Evolutionary conservation across 306 rosid genomes (phyloP).

Genomic region (Luffa acutangula): DNA sequence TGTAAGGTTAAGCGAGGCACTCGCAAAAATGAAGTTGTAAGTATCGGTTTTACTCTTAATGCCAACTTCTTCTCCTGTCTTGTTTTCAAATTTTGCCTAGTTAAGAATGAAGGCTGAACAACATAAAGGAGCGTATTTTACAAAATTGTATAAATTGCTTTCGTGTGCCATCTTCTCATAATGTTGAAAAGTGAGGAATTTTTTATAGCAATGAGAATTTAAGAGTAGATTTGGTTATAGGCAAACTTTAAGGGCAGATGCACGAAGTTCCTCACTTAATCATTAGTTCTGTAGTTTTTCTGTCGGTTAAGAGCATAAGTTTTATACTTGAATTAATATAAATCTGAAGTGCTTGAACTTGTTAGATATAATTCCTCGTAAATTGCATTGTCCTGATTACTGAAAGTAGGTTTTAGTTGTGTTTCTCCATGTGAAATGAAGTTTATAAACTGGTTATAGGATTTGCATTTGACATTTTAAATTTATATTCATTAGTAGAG

Average conservation of each 20-base stretch:
- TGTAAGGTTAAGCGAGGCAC: conserved; percentile 85
- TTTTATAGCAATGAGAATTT: not conserved
- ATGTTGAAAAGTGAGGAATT: not conserved
- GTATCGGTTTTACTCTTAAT: conserved; percentile 14
- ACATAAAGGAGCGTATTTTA: not conserved
- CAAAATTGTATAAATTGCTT: not conserved
- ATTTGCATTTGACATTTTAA: not conserved
- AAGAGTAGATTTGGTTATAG: not conserved
- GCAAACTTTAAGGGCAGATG: not conserved
- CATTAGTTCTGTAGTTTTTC: not conserved
- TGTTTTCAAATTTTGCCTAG: not conserved
- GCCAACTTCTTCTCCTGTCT: not conserved
- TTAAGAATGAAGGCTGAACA: not conserved
- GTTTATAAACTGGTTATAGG: not conserved
- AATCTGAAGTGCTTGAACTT: not conserved
- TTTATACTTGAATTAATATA: not conserved
- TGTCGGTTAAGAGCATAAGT: not conserved
- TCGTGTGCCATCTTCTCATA: not conserved
- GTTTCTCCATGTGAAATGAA: not conserved
- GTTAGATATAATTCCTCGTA: not conserved
- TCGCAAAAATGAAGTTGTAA: conserved; percentile 95
- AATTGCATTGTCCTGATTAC: not conserved
- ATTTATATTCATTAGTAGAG: not conserved
- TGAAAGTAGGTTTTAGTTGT: not conserved
- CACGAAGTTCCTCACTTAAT: not conserved